Evolutionary conservation across 2,329 filamentous ascomycete species (phyloP).

Genomic region (Venturiaceae sp.): DNA sequence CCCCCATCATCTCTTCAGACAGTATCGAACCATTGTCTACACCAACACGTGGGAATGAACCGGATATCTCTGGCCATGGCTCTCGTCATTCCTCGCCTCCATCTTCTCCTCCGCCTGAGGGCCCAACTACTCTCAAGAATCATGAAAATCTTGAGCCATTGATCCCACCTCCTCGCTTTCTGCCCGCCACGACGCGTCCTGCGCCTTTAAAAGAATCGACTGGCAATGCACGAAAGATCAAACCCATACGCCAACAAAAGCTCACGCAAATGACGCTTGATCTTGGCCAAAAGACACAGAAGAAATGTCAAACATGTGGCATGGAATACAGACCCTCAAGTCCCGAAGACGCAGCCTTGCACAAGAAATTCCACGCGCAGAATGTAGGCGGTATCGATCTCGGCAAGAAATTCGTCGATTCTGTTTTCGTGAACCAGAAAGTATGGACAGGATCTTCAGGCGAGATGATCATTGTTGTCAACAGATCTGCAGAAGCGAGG

Average conservation of each 20-base stretch:
- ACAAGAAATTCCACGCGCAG: conserved; percentile 55
- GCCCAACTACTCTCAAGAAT: background rate
- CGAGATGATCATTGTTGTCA: conserved; percentile 3
- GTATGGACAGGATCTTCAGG: conserved; percentile 31
- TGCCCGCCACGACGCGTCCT: background rate
- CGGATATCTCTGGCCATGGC: too few species aligned
- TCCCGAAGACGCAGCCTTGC: conserved; percentile 49
- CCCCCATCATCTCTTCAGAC: conserved; percentile 1
- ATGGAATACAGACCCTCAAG: conserved; percentile 59
- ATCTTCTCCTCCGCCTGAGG: background rate
- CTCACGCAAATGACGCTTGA: conserved; percentile 8
- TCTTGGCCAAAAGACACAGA: conserved; percentile 3
- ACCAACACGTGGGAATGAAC: background rate
- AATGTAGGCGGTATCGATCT: conserved; percentile 52
- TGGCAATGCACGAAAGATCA: background rate
- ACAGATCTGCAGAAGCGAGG: conserved; percentile 27
- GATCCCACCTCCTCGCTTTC: background rate
- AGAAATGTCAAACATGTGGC: conserved; percentile 44
- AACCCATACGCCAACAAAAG: background rate
- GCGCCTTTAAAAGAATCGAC: background rate
- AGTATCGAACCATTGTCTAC: background rate
- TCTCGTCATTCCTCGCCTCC: background rate
- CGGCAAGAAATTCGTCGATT: conserved; percentile 46
- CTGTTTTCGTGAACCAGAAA: conserved; percentile 40
- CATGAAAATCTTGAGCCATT: background rate